phyloP scores from a whole-genome alignment of 1,284 basidiomycete genomes.

The Mycena sp. region DNA sequence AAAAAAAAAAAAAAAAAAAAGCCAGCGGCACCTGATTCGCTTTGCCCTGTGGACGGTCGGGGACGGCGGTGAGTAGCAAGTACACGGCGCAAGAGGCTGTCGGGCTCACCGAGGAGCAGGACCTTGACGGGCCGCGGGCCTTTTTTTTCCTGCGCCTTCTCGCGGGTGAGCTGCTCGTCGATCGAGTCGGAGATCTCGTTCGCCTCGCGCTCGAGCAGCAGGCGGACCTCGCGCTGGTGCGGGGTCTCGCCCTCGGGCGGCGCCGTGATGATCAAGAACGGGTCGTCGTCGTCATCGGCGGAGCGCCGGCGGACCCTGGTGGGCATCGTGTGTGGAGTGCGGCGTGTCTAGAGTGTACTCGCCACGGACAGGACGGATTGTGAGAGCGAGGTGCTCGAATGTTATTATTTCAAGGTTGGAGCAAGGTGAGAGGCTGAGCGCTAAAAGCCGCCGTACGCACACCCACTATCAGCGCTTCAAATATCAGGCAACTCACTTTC shows the following conservation, averaged over 20 bases:
- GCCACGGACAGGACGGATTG: no score
- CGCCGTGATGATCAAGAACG: slow-evolving; percentile 57
- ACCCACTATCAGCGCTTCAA: no score
- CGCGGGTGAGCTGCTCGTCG: slow-evolving; percentile 71
- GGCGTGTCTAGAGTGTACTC: no score
- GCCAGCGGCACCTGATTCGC: slow-evolving; percentile 71
- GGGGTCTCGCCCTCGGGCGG: slow-evolving; percentile 69
- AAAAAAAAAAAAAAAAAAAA: slow-evolving; percentile 1
- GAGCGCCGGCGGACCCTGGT: slow-evolving; percentile 23
- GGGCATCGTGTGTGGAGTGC: slow-evolving; percentile 16
- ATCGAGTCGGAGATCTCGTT: slow-evolving; percentile 73
- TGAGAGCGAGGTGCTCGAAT: no score
- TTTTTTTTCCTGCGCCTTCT: slow-evolving; percentile 62
- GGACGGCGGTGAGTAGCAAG: neutral
- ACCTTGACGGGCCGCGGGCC: slow-evolving; percentile 68
- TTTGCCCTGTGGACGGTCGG: slow-evolving; percentile 64
- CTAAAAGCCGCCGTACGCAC: no score
- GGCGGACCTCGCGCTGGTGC: slow-evolving; percentile 57
- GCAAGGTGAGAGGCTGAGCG: no score
- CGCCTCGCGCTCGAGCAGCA: slow-evolving; percentile 66
- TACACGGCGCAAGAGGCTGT: neutral
- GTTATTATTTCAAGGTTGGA: no score
- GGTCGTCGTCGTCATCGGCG: slow-evolving; percentile 56
- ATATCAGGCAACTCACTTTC: no score
- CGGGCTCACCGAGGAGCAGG: slow-evolving; percentile 68